A percentile compares a stretch with the other conserved stretches of the same genome.
Evolutionary conservation across 2,329 filamentous ascomycete species (phyloP).

Genomic region (Verticillium zaregamsianum): DNA sequence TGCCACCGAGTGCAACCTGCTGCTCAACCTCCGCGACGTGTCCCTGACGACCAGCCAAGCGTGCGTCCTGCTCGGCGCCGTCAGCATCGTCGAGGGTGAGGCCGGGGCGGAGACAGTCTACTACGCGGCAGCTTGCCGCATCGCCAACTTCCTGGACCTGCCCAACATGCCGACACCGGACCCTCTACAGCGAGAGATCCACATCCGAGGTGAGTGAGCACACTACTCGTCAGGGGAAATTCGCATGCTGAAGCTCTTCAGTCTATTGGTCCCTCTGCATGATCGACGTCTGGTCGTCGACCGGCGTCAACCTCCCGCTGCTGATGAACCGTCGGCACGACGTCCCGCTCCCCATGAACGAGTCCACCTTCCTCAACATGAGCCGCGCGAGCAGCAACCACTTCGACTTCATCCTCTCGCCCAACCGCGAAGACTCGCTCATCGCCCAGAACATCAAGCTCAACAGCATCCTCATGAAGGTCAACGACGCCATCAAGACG

Average conservation of each 20-base stretch:
- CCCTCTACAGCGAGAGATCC: slow-evolving; percentile 28
- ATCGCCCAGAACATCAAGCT: slow-evolving; percentile 19
- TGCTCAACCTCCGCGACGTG: slow-evolving; percentile 28
- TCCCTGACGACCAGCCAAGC: slow-evolving; percentile 32
- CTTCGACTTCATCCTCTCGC: slow-evolving; percentile 14
- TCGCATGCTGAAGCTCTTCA: neutral
- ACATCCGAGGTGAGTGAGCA: slow-evolving; percentile 19
- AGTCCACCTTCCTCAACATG: slow-evolving; percentile 25
- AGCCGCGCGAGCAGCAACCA: slow-evolving; percentile 14
- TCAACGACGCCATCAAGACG: slow-evolving; percentile 28
- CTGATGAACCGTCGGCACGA: slow-evolving; percentile 16
- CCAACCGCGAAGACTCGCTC: slow-evolving; percentile 14
- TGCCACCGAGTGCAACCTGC: slow-evolving; percentile 15
- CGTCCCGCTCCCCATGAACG: slow-evolving; percentile 30
- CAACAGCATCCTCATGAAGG: slow-evolving; percentile 29
- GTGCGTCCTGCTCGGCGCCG: slow-evolving; percentile 30
- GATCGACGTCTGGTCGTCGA: slow-evolving; percentile 18
- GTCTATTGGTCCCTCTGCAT: slow-evolving; percentile 19
- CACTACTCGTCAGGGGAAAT: neutral
- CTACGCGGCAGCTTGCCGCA: slow-evolving; percentile 30
- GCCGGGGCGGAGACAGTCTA: slow-evolving; percentile 31
- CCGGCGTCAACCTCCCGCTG: slow-evolving; percentile 16
- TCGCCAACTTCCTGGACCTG: slow-evolving; percentile 29
- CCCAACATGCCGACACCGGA: slow-evolving; percentile 22
- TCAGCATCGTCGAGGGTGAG: slow-evolving; percentile 28